Percentiles rank a stretch among this genome's conserved stretches.
phyloP scores from a whole-genome alignment of 129 eudicot species.

The Chrysanthemum lavandulifolium region DNA sequence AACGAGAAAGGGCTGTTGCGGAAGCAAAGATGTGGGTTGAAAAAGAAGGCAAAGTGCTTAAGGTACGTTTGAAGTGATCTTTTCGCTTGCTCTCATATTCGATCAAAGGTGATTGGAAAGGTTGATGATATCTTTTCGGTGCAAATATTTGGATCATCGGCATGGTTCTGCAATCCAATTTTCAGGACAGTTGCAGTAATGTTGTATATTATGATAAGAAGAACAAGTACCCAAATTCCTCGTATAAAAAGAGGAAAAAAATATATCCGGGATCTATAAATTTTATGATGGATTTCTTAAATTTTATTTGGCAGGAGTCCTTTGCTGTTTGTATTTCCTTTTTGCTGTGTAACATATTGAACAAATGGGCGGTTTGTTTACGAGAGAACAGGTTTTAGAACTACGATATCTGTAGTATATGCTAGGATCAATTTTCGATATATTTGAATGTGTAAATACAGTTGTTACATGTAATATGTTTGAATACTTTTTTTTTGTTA shows the following conservation, averaged over 20 bases:
- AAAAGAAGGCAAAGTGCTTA: conserved; percentile 59
- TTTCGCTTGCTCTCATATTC: not conserved
- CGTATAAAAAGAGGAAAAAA: not conserved
- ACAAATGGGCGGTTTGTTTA: not conserved
- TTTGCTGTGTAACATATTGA: conserved; percentile 2
- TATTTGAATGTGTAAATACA: too few relatives aligned
- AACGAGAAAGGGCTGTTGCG: conserved; percentile 90
- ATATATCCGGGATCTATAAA: not conserved
- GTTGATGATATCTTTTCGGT: not conserved
- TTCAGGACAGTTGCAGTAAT: conserved; percentile 11
- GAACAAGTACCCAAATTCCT: not conserved
- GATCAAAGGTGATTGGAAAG: not conserved
- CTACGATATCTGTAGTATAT: not conserved
- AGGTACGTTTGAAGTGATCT: conserved; percentile 32
- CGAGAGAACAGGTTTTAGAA: not conserved
- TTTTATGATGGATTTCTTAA: not conserved
- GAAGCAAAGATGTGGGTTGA: conserved; percentile 99
- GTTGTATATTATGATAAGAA: conserved; percentile 17
- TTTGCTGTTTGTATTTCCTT: not conserved
- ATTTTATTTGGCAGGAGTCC: not conserved
- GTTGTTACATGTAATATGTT: too few relatives aligned
- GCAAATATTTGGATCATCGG: not conserved
- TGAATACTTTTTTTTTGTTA: too few relatives aligned
- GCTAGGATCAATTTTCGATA: not conserved
- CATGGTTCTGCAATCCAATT: not conserved